A percentile compares a stretch with the other conserved stretches of the same genome.
phyloP scores from a whole-genome alignment of 1,284 basidiomycete species.

The Fomitopsis betulina region DNA sequence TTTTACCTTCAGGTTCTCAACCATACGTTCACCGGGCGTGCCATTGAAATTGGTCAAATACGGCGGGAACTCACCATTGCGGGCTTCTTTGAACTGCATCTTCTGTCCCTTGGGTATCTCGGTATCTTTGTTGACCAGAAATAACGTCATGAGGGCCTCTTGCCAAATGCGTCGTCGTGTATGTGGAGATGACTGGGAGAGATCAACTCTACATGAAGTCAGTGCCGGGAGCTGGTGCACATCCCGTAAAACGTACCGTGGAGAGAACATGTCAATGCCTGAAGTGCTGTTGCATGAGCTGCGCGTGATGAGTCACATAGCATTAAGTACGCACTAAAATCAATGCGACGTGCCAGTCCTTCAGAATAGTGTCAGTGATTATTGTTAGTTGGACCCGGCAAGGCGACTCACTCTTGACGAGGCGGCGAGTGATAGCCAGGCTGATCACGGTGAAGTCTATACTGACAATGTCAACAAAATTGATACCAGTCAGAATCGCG shows the following conservation, averaged over 20 bases:
- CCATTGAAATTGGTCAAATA: conserved; percentile 70
- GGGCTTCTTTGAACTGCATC: conserved; percentile 58
- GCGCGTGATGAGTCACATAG: neutral
- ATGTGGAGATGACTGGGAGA: conserved; percentile 59
- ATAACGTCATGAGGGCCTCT: conserved; percentile 67
- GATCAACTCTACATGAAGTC: conserved; percentile 45
- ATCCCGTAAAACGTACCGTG: conserved; percentile 36
- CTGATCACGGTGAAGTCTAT: conserved; percentile 68
- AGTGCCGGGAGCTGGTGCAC: neutral
- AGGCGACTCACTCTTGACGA: conserved; percentile 50
- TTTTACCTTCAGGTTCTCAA: conserved; percentile 75
- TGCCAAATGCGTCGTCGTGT: conserved; percentile 78
- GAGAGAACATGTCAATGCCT: conserved; percentile 81
- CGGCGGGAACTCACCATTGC: conserved; percentile 61
- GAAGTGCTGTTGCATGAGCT: conserved; percentile 1
- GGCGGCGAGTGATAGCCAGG: conserved; percentile 40
- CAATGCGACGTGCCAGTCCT: conserved; percentile 61
- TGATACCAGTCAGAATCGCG: neutral
- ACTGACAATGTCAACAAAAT: conserved; percentile 7
- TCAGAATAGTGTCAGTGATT: conserved; percentile 4
- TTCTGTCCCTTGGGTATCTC: conserved; percentile 57
- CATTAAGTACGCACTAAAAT: conserved; percentile 58
- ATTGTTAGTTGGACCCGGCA: neutral
- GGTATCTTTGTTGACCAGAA: conserved; percentile 58
- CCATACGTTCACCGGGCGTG: conserved; percentile 68